Evolutionary conservation across 768 basidiomycete genomes (phyloP), one percentile per base, ranked within the genome.

Genomic region (Pleurotus ostreatus): DNA sequence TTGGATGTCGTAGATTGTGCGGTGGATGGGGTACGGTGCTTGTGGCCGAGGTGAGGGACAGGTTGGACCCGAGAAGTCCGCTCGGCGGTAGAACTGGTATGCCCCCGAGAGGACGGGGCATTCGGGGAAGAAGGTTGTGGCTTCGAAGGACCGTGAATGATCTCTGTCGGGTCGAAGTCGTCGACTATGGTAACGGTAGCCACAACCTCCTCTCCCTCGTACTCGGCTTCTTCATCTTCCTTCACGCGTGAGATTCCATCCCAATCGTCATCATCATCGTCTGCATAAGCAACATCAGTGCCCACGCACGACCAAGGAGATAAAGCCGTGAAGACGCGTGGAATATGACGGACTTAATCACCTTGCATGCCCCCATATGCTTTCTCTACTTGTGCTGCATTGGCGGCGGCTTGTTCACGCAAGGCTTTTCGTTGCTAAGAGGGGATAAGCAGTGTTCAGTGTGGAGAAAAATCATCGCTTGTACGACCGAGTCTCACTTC

Each of bases 101-200:
- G 30, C 2, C 12, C 22, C 52, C 53, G 20, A 16, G 22, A 16
- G 34, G 30, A 34, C 46, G 47, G 49, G 49, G 26, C 26, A 25
- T 34, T 34, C 47, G 26, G 56, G 12, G 55, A 59, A 11, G 53
- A 60, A 15, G 53, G 55, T 34, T 40, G 20, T 12, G 55, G 46
- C 43, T 49, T 56, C n/a, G 68, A 60, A 39, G 74, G 71, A 5
- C 76, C 84, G 60, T 84, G 79, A 30, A 81, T 75, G 66, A 86
- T 69, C 44, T 76, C 70, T 63, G 82, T 78, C 18, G 89, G 84
- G 67, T 95, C 92, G 68, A 96, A 92, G 67, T 97, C 92, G 66
- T 97, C 92, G 12, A 92, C 85, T 49, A 97, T 85, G 13, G 93
- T 94, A 45, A 97, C 94, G 15, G 89, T 92, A 45, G 94, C 92